These are phyloP conservation scores for Lipomyces japonicus DNA, from an alignment of 805 yeast species.

Conservation along the genomic window DNA sequence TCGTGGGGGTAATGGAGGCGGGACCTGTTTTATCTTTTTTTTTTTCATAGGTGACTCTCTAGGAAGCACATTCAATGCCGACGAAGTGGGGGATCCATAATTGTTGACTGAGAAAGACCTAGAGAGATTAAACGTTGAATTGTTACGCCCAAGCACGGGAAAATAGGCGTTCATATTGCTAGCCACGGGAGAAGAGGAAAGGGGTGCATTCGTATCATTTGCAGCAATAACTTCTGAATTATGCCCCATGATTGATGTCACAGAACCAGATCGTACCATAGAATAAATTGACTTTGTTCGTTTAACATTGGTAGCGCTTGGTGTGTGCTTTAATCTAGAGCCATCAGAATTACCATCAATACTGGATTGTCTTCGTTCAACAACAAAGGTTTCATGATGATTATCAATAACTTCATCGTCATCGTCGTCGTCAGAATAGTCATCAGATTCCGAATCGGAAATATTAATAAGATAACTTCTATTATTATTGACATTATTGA, in stretches of 20 bases:
- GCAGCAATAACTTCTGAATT: conserved; percentile 26
- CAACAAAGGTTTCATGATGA: conserved; percentile 24
- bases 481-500: not conserved
- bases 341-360: not conserved
- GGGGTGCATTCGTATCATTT: conserved; percentile 23
- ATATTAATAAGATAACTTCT: conserved; percentile 8
- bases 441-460: conserved; percentile 21
- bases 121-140: conserved; percentile 14
- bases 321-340: not conserved
- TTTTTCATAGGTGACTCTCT: not conserved
- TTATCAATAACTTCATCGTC: conserved; percentile 24
- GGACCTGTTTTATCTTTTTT: not conserved
- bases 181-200: conserved; percentile 16
- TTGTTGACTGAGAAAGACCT: conserved; percentile 14
- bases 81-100: not conserved
- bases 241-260: conserved; percentile 20
- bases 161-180: conserved; percentile 16
- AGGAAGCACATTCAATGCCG: not conserved
- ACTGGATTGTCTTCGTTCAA: conserved; percentile 7
- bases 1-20: conserved; percentile 28
- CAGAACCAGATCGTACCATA: conserved; percentile 5
- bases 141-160: conserved; percentile 18
- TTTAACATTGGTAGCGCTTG: not conserved
- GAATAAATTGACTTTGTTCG: conserved; percentile 2
- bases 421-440: conserved; percentile 11